Base-by-base conservation (phyloP, 1,284 basidiomycete genomes). In the Xerocomus amazonicus region DNA sequence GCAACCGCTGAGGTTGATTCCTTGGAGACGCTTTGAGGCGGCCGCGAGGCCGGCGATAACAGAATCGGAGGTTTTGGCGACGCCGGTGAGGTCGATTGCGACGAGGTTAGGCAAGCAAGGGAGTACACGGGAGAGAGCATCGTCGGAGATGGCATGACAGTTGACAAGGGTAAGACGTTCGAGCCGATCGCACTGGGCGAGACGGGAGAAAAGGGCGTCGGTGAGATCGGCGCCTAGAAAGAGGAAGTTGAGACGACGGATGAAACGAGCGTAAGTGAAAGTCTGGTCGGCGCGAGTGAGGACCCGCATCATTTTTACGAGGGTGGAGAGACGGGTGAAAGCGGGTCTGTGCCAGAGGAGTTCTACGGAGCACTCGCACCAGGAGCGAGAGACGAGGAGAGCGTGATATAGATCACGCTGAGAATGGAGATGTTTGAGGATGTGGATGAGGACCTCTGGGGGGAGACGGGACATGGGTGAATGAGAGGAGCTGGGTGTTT, bases 321-420 rank as follows among this genome's bases (percentile, higher is more conserved):
- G 79, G 38, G 86, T 86, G 45, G 79, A 74, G 51, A 84, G 77
- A 53, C 81, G 81, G 48, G 81, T 76, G 64, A 96, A 85, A 48
- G 78, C 76, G 14, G 96, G 95, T 59, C 92, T 89, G 69, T 95
- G 89, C 96, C 96, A 99, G 17, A 99, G 78, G 16, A 98, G 78
- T 67, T 97, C 93, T 47, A 96, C 93, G 8, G 92, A 87, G 68
- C 93, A 96, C 62, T 95, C 85, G 73, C 94, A 97, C 95, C 97
- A 99, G 12, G 85, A 78, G 50, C 91, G 85, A 33, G 87, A 94
- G 31, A 98, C 95, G 48, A 89, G 81, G 51, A 97, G 77, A 43
- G 83, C 79, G 54, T 78, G 76, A 56, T 88, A 82, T 36, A 97
- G 77, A 70, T 96, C 90, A 48, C 78, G 76, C 19, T 84, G 74